A percentile compares a stretch with the other conserved stretches of the same genome.
Evolutionary conservation across 2,329 filamentous ascomycete genomes (phyloP).

Genomic region (Diaporthe sp.): DNA sequence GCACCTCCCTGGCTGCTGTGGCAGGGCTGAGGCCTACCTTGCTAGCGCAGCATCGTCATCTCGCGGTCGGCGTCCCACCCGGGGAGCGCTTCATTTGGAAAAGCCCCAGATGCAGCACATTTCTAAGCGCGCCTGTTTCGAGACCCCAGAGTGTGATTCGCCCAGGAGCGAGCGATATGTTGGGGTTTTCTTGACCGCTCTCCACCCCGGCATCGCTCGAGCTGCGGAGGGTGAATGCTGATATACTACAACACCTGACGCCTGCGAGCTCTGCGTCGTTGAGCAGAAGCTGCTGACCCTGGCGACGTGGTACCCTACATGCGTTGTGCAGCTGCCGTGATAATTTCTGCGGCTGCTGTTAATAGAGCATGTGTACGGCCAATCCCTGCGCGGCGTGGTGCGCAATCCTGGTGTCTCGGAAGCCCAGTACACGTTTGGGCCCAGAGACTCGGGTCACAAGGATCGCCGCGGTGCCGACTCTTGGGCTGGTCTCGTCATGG

Average conservation of each 20-base stretch:
- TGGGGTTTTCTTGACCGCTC: slow-evolving; percentile 24
- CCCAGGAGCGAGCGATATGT: slow-evolving; percentile 29
- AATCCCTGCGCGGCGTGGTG: background rate
- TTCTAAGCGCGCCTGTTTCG: slow-evolving; percentile 29
- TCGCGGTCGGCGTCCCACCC: slow-evolving; percentile 16
- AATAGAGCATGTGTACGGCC: slow-evolving; percentile 20
- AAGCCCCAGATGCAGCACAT: slow-evolving; percentile 25
- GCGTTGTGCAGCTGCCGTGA: background rate
- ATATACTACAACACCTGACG: slow-evolving; percentile 1
- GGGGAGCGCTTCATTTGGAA: slow-evolving; percentile 33
- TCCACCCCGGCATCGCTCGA: slow-evolving; percentile 19
- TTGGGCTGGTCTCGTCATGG: slow-evolving; percentile 20
- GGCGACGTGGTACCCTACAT: background rate
- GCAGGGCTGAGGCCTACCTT: slow-evolving; percentile 36
- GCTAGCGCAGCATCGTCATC: slow-evolving; percentile 32
- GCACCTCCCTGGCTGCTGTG: slow-evolving; percentile 28
- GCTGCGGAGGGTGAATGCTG: background rate
- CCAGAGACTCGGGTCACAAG: slow-evolving; percentile 34
- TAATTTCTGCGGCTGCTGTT: slow-evolving; percentile 9
- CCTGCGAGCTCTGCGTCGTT: background rate
- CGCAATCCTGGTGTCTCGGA: slow-evolving; percentile 12
- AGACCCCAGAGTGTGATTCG: slow-evolving; percentile 33
- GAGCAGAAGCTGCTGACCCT: background rate
- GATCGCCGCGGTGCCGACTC: slow-evolving; percentile 33
- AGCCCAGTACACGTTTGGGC: slow-evolving; percentile 7